These are phyloP conservation scores for Leccinum olivaceopallidum DNA, from an alignment of 768 basidiomycete genomes.

Conservation along the genomic window DNA sequence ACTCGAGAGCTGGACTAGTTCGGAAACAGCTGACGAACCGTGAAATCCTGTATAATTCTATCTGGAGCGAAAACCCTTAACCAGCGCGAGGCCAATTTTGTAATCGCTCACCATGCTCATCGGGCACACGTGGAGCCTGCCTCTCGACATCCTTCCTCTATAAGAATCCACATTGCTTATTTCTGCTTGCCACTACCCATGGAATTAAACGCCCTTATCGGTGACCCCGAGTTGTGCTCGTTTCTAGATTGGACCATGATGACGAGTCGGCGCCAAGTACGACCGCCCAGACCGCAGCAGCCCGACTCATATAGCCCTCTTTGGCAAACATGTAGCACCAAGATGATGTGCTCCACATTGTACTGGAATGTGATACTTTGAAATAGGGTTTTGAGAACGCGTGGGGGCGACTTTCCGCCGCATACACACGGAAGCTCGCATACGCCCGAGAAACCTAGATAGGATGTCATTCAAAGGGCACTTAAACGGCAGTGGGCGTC, in stretches of 20 bases:
- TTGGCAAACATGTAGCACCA: constrained; percentile 41
- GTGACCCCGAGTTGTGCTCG: constrained; percentile 37
- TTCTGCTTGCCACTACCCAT: constrained; percentile 7
- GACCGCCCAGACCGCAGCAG: constrained; percentile 29
- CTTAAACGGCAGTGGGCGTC: constrained; percentile 19
- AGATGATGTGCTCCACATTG: constrained; percentile 15
- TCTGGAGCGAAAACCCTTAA: neutral
- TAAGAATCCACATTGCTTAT: constrained; percentile 18
- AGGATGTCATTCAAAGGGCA: constrained; percentile 46
- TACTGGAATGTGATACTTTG: constrained; percentile 20
- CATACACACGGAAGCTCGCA: constrained; percentile 35
- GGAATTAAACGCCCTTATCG: neutral
- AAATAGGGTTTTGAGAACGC: constrained; percentile 51
- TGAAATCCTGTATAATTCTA: neutral
- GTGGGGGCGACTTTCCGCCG: constrained; percentile 42
- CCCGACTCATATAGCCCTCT: constrained; percentile 55
- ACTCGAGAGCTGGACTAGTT: neutral
- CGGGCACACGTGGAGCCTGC: neutral
- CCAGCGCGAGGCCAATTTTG: neutral
- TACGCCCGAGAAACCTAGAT: constrained; percentile 39
- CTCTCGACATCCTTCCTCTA: neutral
- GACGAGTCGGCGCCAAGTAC: neutral
- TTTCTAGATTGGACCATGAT: constrained; percentile 52
- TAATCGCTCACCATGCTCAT: neutral
- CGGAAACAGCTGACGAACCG: neutral